phyloP scores from a whole-genome alignment of 1,284 basidiomycete genomes.

The Xanthoconium separans region DNA sequence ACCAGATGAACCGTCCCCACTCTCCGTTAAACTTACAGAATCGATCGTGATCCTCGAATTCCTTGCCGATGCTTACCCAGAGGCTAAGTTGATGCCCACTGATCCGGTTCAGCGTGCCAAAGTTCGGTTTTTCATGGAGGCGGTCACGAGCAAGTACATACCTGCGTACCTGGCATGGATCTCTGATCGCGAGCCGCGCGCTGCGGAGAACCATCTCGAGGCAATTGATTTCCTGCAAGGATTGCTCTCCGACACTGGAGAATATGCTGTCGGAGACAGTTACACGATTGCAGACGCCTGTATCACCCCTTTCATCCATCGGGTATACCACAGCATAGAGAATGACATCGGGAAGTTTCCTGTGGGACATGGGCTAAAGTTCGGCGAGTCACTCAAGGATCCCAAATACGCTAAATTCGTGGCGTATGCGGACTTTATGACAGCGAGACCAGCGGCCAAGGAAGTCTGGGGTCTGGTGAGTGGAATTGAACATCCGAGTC shows the following conservation, averaged over 20 bases:
- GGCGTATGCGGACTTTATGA: constrained; percentile 32
- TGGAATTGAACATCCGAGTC: background rate
- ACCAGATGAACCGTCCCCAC: constrained; percentile 53
- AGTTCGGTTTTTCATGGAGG: constrained; percentile 52
- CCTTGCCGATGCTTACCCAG: constrained; percentile 53
- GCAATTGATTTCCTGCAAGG: constrained; percentile 33
- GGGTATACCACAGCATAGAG: constrained; percentile 40
- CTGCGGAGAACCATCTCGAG: constrained; percentile 19
- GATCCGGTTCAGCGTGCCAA: constrained; percentile 47
- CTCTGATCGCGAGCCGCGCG: constrained; percentile 34
- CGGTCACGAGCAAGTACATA: constrained; percentile 23
- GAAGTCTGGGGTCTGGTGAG: background rate
- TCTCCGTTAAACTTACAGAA: constrained; percentile 59
- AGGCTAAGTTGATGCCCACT: constrained; percentile 46
- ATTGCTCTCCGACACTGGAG: constrained; percentile 28
- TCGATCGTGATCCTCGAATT: constrained; percentile 64
- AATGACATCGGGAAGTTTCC: constrained; percentile 47
- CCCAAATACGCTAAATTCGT: constrained; percentile 43
- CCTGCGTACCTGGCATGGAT: constrained; percentile 27
- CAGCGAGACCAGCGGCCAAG: background rate
- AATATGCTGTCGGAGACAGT: constrained; percentile 34
- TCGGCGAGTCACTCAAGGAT: constrained; percentile 37
- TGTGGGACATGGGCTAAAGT: constrained; percentile 41
- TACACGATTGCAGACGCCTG: constrained; percentile 56
- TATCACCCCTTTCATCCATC: constrained; percentile 47